Base-by-base conservation (phyloP, 1,284 basidiomycete genomes). In the Trichosporon ovoides region DNA sequence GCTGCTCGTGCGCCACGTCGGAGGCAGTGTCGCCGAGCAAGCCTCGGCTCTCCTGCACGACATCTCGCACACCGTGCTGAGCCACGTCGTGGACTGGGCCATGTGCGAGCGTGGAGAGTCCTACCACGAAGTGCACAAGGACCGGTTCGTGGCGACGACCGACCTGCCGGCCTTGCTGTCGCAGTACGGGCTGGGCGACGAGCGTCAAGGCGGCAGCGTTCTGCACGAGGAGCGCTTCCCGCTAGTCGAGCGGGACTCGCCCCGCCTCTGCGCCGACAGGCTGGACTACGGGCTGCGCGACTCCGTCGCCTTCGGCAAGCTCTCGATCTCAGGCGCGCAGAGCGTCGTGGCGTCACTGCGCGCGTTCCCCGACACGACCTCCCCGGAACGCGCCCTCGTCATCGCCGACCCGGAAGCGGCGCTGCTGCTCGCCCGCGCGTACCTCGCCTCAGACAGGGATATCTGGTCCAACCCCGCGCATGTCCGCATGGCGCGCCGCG, bases 251-350 rank as follows among this genome's bases (percentile, higher is more conserved):
- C 56, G 52, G 10, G 37, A 38, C 4, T 50, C 61, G 16, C 61
- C 61, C 2, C 53, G 35, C 22, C 53, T 63, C 19, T 63, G 61
- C 35, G 61, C 61, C 3, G 61, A 63, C 51, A 13, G 61, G 11
- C 61, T 63, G 19, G 61, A 63, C 35, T 63, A 63, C 19, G 61
- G 61, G 9, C 58, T 63, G 1, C 61, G 61, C 34, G 61, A 63
- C 53, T 49, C 58, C 1, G 61, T 60, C 7, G 40, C 58, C 5
- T 63, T 63, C 35, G 34, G 51, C 13, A 37, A 53, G 11, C 56
- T 63, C 3, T 11, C 49, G 1, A 31, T 36, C 33, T 9, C 36
- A 0, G 19, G 18, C 1, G 58, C 58, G 1, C 49, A 52, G 12
- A n/a, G 9, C 5, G 34, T 60, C 16, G 53, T 58, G 10, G 34